These are phyloP conservation scores for Dactylella cylindrospora DNA, from an alignment of 2,329 filamentous ascomycete genomes.

Conservation along the genomic window DNA sequence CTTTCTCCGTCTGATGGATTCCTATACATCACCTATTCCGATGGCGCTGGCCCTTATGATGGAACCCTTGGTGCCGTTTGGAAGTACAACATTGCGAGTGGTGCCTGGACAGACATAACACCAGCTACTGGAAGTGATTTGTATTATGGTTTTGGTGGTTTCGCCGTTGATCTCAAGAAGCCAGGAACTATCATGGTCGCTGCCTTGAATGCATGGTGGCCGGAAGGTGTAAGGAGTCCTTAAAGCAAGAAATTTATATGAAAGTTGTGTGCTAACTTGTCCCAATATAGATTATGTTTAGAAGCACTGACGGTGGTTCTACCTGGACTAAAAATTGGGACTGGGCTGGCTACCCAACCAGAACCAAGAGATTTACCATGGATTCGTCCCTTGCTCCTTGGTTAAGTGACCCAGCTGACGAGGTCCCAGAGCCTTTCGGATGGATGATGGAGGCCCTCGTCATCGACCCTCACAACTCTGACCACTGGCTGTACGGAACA, in stretches of 20 bases:
- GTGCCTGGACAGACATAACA: conserved; percentile 61
- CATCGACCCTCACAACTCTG: conserved; percentile 62
- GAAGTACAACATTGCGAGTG: conserved; percentile 58
- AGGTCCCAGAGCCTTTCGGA: conserved; percentile 56
- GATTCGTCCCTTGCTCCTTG: conserved; percentile 59
- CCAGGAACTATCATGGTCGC: conserved; percentile 62
- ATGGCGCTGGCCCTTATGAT: conserved; percentile 62
- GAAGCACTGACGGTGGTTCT: conserved; percentile 57
- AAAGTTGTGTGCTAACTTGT: neutral
- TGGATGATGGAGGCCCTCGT: conserved; percentile 65
- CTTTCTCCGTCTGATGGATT: conserved; percentile 59
- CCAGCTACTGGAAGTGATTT: conserved; percentile 53
- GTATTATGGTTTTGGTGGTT: conserved; percentile 60
- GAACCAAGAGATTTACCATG: conserved; percentile 56
- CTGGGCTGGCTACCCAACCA: conserved; percentile 56
- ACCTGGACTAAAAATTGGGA: conserved; percentile 61
- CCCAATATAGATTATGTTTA: conserved; percentile 33
- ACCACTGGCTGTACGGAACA: conserved; percentile 64
- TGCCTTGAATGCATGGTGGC: conserved; percentile 62
- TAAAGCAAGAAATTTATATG: too few species aligned
- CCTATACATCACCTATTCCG: conserved; percentile 60
- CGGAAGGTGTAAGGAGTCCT: conserved; percentile 61
- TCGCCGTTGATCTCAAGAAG: conserved; percentile 59
- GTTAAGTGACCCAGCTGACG: conserved; percentile 55
- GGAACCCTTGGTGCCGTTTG: conserved; percentile 60